A percentile compares a stretch with the other conserved stretches of the same genome.
phyloP scores from a whole-genome alignment of 2,329 filamentous ascomycete species.

The Nemania sp. region DNA sequence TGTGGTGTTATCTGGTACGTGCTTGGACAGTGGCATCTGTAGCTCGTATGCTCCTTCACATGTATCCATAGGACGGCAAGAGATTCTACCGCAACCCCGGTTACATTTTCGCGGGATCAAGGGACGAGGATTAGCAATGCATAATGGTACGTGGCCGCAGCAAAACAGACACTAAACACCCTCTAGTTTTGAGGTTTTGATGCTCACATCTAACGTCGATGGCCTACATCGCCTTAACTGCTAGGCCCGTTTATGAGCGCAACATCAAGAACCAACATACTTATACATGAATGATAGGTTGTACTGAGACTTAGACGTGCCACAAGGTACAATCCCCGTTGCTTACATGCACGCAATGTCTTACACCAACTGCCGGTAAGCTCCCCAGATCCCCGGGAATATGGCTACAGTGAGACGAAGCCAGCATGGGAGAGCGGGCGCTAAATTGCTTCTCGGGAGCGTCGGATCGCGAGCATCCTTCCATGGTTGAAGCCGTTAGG shows the following conservation, averaged over 20 bases:
- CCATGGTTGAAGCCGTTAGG: neutral
- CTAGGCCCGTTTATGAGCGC: slow-evolving; percentile 8
- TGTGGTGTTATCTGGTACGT: neutral
- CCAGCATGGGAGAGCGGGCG: slow-evolving; percentile 12
- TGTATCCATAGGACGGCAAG: neutral
- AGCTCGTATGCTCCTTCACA: slow-evolving; percentile 11
- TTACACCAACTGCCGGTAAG: slow-evolving; percentile 37
- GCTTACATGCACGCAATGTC: slow-evolving; percentile 37
- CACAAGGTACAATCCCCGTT: slow-evolving; percentile 25
- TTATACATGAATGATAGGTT: slow-evolving; percentile 10
- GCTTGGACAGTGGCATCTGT: neutral
- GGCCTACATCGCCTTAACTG: neutral
- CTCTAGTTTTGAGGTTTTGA: slow-evolving; percentile 4
- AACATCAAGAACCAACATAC: neutral
- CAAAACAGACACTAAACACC: slow-evolving; percentile 1
- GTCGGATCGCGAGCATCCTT: slow-evolving; percentile 18
- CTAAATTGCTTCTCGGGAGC: slow-evolving; percentile 28
- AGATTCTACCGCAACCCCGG: slow-evolving; percentile 3
- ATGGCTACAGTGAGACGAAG: slow-evolving; percentile 30
- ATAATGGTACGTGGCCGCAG: slow-evolving; percentile 17
- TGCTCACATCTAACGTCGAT: slow-evolving; percentile 5
- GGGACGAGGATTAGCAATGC: slow-evolving; percentile 18
- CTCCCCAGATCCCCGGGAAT: slow-evolving; percentile 37
- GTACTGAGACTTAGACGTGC: slow-evolving; percentile 14
- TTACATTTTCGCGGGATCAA: neutral